Conservation (phyloP, 805 yeast species). For the Diddensiella transvaalensis region DNA sequence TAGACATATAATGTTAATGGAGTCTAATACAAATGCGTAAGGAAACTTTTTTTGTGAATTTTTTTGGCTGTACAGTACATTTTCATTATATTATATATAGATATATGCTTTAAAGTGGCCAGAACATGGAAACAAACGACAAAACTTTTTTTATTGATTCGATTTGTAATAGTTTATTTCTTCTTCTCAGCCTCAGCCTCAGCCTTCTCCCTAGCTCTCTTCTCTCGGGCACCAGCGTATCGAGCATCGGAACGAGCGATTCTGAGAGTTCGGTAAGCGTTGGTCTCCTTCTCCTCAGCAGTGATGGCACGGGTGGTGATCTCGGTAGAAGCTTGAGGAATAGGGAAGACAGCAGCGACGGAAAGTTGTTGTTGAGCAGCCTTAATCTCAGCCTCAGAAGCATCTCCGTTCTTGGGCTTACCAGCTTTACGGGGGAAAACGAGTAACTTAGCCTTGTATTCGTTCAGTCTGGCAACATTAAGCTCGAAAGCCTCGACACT, state of each 20-base stretch:
- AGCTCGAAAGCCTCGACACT: constrained; percentile 90
- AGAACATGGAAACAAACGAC: too few species aligned
- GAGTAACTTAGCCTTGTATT: constrained; percentile 92
- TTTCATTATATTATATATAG: constrained; percentile 6
- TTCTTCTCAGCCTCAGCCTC: constrained; percentile 99
- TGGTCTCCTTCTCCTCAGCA: constrained; percentile 59
- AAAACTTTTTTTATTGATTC: neutral
- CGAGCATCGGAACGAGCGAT: constrained; percentile 91
- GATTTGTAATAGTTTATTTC: constrained; percentile 56
- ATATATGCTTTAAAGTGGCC: too few species aligned
- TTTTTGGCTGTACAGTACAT: neutral
- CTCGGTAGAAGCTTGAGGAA: constrained; percentile 72
- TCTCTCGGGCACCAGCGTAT: constrained; percentile 93
- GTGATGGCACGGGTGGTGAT: constrained; percentile 83
- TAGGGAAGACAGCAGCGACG: constrained; percentile 80
- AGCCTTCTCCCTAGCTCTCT: constrained; percentile 95
- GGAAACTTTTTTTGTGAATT: neutral
- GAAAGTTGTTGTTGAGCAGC: constrained; percentile 68
- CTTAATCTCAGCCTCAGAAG: constrained; percentile 59
- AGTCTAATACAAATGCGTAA: too few species aligned
- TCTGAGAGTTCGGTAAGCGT: constrained; percentile 94
- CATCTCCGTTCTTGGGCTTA: constrained; percentile 47
- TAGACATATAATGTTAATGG: neutral
- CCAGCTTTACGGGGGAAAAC: constrained; percentile 90
- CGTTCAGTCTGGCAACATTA: constrained; percentile 95